A percentile compares a stretch with the other conserved stretches of the same genome.
Evolutionary conservation across 2,329 filamentous ascomycete genomes (phyloP).

Genomic region (Alternaria conjuncta): DNA sequence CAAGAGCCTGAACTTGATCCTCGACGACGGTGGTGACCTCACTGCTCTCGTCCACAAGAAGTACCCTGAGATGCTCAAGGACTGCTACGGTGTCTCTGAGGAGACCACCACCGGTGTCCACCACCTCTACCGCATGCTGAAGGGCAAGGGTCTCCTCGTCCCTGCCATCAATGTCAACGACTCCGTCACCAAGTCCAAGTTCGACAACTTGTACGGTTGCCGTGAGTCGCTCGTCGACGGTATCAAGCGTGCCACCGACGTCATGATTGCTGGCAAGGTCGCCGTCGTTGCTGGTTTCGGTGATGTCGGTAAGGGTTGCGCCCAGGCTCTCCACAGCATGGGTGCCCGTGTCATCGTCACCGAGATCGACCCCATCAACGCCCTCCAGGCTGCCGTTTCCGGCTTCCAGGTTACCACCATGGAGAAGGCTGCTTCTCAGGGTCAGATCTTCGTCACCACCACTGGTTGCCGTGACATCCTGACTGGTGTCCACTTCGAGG

Average conservation of each 20-base stretch:
- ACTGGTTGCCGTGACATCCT: slow-evolving; percentile 99
- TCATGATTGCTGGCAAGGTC: slow-evolving; percentile 99
- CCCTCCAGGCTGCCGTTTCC: slow-evolving; percentile 96
- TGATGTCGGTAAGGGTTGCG: slow-evolving; percentile 99
- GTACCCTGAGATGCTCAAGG: slow-evolving; percentile 98
- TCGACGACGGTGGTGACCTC: slow-evolving; percentile 97
- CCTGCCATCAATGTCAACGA: slow-evolving; percentile 99
- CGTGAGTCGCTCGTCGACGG: slow-evolving; percentile 97
- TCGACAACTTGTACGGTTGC: slow-evolving; percentile 99
- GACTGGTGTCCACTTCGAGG: slow-evolving; percentile 88
- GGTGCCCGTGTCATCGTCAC: slow-evolving; percentile 96
- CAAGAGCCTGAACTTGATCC: slow-evolving; percentile 97
- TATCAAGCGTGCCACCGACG: slow-evolving; percentile 99
- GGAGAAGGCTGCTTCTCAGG: slow-evolving; percentile 87
- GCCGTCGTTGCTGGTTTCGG: slow-evolving; percentile 97
- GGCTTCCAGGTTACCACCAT: slow-evolving; percentile 97
- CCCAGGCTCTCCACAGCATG: slow-evolving; percentile 94
- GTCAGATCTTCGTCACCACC: slow-evolving; percentile 99
- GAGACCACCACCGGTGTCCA: slow-evolving; percentile 99
- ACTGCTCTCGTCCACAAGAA: slow-evolving; percentile 96
- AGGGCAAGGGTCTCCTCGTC: slow-evolving; percentile 76
- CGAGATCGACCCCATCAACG: slow-evolving; percentile 99
- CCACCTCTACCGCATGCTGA: slow-evolving; percentile 98
- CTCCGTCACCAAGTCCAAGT: slow-evolving; percentile 99
- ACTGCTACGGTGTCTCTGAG: slow-evolving; percentile 98